phyloP scores from a whole-genome alignment of 1,284 basidiomycete species.

The Athelia psychrophila region DNA sequence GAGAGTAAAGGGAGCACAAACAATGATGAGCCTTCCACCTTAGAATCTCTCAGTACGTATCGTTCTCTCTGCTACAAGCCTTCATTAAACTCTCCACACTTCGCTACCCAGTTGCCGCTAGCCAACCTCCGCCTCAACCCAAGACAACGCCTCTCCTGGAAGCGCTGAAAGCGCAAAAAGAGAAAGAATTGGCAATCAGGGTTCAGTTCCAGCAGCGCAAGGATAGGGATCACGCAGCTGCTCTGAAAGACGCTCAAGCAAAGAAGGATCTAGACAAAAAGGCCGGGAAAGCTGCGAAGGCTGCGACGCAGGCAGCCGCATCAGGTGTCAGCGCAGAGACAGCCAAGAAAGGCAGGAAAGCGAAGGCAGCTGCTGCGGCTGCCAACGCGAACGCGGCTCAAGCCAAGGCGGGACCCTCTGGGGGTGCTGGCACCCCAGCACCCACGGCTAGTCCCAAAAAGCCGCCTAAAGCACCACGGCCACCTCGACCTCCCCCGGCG shows the following conservation, averaged over 20 bases:
- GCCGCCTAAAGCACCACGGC: conserved; percentile 1
- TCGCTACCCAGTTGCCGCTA: conserved; percentile 50
- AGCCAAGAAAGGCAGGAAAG: conserved; percentile 33
- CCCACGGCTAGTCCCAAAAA: conserved; percentile 9
- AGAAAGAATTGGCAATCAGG: conserved; percentile 66
- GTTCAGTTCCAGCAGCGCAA: conserved; percentile 32
- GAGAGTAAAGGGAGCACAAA: conserved; percentile 34
- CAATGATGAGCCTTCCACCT: conserved; percentile 53
- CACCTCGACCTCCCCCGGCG: conserved; percentile 1
- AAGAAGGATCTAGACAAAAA: conserved; percentile 58
- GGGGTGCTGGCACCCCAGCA: conserved; percentile 9
- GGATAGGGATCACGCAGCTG: conserved; percentile 17
- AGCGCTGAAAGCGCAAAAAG: conserved; percentile 81
- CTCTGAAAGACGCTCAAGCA: conserved; percentile 6
- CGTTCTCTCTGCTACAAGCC: not conserved
- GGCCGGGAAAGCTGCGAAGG: conserved; percentile 12
- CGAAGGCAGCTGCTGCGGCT: not conserved
- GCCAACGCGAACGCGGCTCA: not conserved
- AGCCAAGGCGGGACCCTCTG: not conserved
- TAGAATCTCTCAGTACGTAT: conserved; percentile 62
- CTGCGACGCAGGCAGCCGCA: conserved; percentile 5
- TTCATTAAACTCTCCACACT: conserved; percentile 6
- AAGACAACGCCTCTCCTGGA: conserved; percentile 88
- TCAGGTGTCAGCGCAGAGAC: conserved; percentile 34
- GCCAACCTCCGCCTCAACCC: conserved; percentile 54